These are phyloP conservation scores for Boletus rex-veris DNA, from an alignment of 768 basidiomycete genomes.

Conservation along the genomic window DNA sequence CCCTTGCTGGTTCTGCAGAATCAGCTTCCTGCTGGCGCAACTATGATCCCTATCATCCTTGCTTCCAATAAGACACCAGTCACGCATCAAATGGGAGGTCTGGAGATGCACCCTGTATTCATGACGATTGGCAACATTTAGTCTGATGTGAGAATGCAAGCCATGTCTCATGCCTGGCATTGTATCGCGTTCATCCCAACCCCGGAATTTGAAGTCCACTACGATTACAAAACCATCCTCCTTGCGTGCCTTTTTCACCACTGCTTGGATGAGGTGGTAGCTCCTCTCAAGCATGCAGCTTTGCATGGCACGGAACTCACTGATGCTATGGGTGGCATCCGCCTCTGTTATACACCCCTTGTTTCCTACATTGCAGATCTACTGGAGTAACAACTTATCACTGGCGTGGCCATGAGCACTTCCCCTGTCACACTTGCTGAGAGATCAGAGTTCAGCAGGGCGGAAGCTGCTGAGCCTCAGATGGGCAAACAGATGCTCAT, in stretches of 20 bases:
- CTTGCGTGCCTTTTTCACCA: background rate
- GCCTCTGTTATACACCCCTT: background rate
- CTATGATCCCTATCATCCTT: background rate
- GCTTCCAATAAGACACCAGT: background rate
- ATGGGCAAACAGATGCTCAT: too few relatives aligned
- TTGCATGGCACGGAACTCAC: background rate
- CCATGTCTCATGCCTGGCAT: background rate
- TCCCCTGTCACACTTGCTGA: background rate
- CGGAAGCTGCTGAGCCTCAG: too few relatives aligned
- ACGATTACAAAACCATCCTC: background rate
- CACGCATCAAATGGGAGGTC: background rate
- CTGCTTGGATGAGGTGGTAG: background rate
- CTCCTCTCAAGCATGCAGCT: background rate
- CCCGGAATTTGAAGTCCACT: background rate
- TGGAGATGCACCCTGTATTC: background rate
- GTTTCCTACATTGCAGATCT: background rate
- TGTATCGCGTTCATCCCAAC: background rate
- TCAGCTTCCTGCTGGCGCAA: background rate
- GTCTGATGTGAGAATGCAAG: background rate
- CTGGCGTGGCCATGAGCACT: background rate
- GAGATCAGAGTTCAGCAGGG: background rate
- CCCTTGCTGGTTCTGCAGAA: background rate
- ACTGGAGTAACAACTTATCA: background rate
- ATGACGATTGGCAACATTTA: background rate
- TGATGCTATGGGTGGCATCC: background rate